Conservation (phyloP, 495 filamentous ascomycete species). For the Ascobolus immersus region DNA sequence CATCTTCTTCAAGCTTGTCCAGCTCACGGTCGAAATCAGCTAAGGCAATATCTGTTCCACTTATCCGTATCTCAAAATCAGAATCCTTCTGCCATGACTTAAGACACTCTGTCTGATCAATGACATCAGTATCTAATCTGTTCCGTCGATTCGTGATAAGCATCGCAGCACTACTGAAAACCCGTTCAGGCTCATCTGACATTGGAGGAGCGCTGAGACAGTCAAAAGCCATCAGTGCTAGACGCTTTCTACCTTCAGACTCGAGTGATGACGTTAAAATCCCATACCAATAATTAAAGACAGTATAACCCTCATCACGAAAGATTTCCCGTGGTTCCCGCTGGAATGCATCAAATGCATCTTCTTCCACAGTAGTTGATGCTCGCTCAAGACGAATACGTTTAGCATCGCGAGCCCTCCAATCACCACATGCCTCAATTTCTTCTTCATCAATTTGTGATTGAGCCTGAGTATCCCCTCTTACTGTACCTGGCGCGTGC, state of each 20-base stretch:
- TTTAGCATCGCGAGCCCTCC: neutral
- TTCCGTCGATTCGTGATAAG: too few relatives aligned
- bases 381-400: neutral
- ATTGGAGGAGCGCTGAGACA: neutral
- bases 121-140: too few relatives aligned
- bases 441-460: too few relatives aligned
- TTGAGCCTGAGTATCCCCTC: too few relatives aligned
- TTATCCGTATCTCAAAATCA: too few relatives aligned
- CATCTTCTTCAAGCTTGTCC: too few relatives aligned
- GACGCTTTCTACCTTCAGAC: neutral
- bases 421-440: neutral
- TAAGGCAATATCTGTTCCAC: too few relatives aligned
- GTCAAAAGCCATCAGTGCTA: neutral
- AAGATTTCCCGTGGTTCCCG: neutral
- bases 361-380: neutral
- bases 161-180: slow-evolving; percentile 1
- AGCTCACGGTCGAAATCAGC: too few relatives aligned
- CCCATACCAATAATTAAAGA: too few relatives aligned
- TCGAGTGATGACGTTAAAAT: neutral
- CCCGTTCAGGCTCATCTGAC: neutral
- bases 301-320: neutral
- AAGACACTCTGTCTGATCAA: too few relatives aligned
- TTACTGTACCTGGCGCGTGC: too few relatives aligned
- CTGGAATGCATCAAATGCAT: neutral
- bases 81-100: too few relatives aligned